A percentile compares a stretch with the other conserved stretches of the same genome.
Conservation (phyloP, 192 early-diverging fungal genomes). For the Rhizophagus sp. region DNA sequence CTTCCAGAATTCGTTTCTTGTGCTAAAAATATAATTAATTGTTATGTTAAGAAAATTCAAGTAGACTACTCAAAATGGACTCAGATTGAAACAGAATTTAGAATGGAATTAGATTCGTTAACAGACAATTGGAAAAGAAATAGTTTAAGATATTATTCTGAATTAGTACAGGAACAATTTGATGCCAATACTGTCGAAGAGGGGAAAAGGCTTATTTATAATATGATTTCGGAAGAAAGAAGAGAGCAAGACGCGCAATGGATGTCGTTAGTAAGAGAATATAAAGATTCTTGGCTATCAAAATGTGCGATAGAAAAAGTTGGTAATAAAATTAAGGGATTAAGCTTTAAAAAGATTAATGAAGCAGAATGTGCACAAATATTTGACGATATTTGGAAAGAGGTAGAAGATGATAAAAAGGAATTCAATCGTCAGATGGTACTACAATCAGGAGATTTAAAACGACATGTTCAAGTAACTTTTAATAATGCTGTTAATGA, state of each 20-base stretch:
- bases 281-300: not conserved
- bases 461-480: not conserved
- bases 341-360: not conserved
- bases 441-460: too few relatives aligned
- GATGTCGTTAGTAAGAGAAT: not conserved
- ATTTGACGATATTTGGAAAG: not conserved
- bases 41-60: not conserved
- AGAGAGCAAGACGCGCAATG: not conserved
- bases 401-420: not conserved
- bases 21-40: not conserved
- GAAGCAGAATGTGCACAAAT: not conserved
- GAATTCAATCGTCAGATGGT: not conserved
- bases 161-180: slow-evolving; percentile 3
- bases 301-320: not conserved
- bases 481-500: slow-evolving; percentile 1
- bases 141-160: not conserved
- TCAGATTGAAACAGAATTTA: not conserved
- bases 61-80: not conserved
- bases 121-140: too few relatives aligned
- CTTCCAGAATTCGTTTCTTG: not conserved
- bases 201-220: not conserved
- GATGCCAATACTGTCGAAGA: not conserved
- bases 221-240: not conserved
- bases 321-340: not conserved
- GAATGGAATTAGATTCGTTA: not conserved